Conservation (phyloP, 2,329 filamentous ascomycete genomes). For the Fusarium scirpi region DNA sequence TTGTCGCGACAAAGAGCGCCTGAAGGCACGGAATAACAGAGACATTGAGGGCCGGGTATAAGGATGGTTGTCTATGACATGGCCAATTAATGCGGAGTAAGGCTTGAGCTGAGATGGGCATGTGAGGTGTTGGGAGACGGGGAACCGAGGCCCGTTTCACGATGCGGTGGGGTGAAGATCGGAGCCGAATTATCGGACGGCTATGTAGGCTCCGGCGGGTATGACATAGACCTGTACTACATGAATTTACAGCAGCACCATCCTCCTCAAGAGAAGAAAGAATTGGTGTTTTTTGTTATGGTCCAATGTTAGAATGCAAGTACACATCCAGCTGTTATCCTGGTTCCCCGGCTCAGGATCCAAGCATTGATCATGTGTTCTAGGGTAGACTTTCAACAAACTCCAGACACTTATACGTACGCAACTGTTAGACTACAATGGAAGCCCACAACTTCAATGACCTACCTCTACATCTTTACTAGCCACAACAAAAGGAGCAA, state of each 20-base stretch:
- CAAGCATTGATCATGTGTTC: not conserved
- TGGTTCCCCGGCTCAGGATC: not conserved
- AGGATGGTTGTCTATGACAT: not conserved
- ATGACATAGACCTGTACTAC: not conserved
- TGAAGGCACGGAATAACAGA: constrained; percentile 21
- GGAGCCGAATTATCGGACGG: constrained; percentile 28
- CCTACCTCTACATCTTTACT: not conserved
- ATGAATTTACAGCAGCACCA: not conserved
- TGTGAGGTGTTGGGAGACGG: constrained; percentile 37
- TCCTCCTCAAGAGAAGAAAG: not conserved
- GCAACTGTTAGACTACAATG: too few species aligned
- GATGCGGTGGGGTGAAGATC: constrained; percentile 18
- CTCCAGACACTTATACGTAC: not conserved
- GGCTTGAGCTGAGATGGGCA: constrained; percentile 3
- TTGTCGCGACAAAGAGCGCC: constrained; percentile 27
- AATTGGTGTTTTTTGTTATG: not conserved
- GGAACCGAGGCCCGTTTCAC: constrained; percentile 44
- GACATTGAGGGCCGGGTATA: constrained; percentile 32
- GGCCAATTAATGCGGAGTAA: constrained; percentile 9
- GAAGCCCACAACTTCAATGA: too few species aligned
- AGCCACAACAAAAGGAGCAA: not conserved
- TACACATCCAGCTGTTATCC: too few species aligned
- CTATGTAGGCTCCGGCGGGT: constrained; percentile 7
- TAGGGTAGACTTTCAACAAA: not conserved
- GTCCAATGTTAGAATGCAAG: rapidly evolving